Percentiles rank a stretch among this genome's conserved stretches.
These are phyloP conservation scores for Rhizophora mangle DNA, from an alignment of 345 rosid species.

Conservation along the genomic window DNA sequence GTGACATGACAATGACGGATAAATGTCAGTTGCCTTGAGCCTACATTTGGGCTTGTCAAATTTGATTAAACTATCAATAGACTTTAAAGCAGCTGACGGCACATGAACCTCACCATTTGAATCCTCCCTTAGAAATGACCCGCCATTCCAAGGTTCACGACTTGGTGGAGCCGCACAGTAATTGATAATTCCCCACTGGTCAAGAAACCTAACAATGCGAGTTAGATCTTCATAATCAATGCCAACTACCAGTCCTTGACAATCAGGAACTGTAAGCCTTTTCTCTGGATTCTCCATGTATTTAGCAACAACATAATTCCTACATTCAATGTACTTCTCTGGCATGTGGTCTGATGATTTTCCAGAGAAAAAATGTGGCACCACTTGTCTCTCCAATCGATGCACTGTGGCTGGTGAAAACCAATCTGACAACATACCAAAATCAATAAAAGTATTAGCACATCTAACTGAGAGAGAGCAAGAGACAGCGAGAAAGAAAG, in stretches of 20 bases:
- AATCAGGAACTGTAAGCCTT: slow-evolving; percentile 66
- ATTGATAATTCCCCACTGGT: slow-evolving; percentile 98
- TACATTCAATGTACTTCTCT: slow-evolving; percentile 81
- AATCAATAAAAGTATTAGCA: slow-evolving; percentile 9
- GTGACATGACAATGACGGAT: slow-evolving; percentile 48
- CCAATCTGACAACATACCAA: slow-evolving; percentile 61
- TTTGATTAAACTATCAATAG: slow-evolving; percentile 95
- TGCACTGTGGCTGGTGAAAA: slow-evolving; percentile 78
- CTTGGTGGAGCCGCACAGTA: slow-evolving; percentile 62
- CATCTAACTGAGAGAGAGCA: background rate
- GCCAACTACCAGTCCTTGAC: slow-evolving; percentile 58
- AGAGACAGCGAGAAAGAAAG: too few species aligned
- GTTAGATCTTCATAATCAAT: slow-evolving; percentile 62
- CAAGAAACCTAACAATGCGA: slow-evolving; percentile 86
- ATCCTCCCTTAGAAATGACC: slow-evolving; percentile 76
- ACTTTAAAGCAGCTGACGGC: slow-evolving; percentile 90
- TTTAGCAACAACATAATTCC: slow-evolving; percentile 78
- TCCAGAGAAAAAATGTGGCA: slow-evolving; percentile 94
- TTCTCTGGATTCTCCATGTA: slow-evolving; percentile 80
- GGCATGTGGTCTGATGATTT: slow-evolving; percentile 75
- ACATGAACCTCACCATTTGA: slow-evolving; percentile 80
- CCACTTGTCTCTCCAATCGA: slow-evolving; percentile 96
- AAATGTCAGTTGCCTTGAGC: slow-evolving; percentile 66
- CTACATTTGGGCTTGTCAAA: slow-evolving; percentile 93
- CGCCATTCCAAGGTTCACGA: slow-evolving; percentile 52